A percentile compares a stretch with the other conserved stretches of the same genome.
These are phyloP conservation scores for Balamuthia mandrillaris DNA, from an alignment of 208 protist genomes.

Conservation along the genomic window DNA sequence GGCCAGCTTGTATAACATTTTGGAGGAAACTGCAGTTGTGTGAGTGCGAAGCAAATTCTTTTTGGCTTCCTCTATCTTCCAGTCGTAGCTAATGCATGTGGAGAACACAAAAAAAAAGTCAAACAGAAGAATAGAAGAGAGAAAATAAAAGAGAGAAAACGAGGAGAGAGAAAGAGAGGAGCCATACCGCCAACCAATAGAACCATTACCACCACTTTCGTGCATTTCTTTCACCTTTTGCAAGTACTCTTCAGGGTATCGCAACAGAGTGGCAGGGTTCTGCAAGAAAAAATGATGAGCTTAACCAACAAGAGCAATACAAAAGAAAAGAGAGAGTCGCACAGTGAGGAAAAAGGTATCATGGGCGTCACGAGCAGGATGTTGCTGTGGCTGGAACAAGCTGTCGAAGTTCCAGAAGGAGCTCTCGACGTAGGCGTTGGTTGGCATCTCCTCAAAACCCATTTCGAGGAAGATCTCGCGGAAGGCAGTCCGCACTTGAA, in stretches of 20 bases:
- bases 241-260: conserved; percentile 23
- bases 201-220: conserved; percentile 82
- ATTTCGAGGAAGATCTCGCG: conserved; percentile 98
- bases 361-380: conserved; percentile 98
- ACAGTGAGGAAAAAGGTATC: conserved; percentile 99
- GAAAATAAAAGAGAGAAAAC: too few species aligned
- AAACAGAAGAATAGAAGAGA: too few species aligned
- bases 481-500: conserved; percentile 97
- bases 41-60: conserved; percentile 99
- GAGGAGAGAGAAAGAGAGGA: too few species aligned
- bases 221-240: conserved; percentile 88
- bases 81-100: too few species aligned
- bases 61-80: conserved; percentile 86
- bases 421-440: conserved; percentile 96
- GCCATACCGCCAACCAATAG: conserved; percentile 79
- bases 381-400: conserved; percentile 99
- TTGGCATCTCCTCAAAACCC: conserved; percentile 99
- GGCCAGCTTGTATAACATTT: conserved; percentile 91
- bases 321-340: too few species aligned
- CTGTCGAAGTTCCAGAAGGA: conserved; percentile 99
- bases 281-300: too few species aligned
- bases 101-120: too few species aligned
- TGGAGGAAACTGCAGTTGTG: conserved; percentile 97
- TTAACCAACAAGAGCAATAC: too few species aligned
- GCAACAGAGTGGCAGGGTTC: conserved; percentile 68